Percentiles rank a stretch among this genome's conserved stretches.
These are phyloP conservation scores for Coriolopsis trogii DNA, from an alignment of 1,284 basidiomycete genomes.

Conservation along the genomic window DNA sequence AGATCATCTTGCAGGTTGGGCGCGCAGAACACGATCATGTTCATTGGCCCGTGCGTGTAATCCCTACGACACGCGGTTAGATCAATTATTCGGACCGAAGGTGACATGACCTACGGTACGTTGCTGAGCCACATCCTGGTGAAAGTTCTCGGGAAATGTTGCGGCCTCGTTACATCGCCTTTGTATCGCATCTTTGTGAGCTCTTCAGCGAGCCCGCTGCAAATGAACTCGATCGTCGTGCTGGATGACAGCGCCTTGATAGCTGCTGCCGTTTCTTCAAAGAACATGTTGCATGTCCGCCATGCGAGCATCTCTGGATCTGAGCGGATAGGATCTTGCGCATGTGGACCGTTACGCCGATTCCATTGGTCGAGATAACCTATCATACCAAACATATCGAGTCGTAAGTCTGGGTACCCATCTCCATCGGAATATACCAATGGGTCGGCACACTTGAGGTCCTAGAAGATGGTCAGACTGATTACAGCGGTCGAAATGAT, in stretches of 20 bases:
- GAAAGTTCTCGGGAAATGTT: slow-evolving; percentile 18
- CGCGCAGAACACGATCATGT: slow-evolving; percentile 31
- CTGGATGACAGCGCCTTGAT: slow-evolving; percentile 21
- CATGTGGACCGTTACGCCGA: neutral
- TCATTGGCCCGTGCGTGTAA: slow-evolving; percentile 38
- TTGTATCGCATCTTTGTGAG: slow-evolving; percentile 18
- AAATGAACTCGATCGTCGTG: slow-evolving; percentile 22
- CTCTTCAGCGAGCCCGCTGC: slow-evolving; percentile 18
- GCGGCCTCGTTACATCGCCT: slow-evolving; percentile 5
- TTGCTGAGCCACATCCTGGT: slow-evolving; percentile 26
- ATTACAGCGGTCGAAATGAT: neutral
- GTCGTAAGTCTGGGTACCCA: too few species aligned
- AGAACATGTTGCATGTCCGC: slow-evolving; percentile 8
- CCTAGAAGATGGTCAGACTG: too few species aligned
- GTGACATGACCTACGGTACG: slow-evolving; percentile 26
- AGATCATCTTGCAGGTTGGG: slow-evolving; percentile 29
- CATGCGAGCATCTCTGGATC: neutral
- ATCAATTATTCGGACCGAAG: neutral
- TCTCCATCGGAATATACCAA: too few species aligned
- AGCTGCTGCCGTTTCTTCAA: slow-evolving; percentile 5
- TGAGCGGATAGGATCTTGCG: neutral
- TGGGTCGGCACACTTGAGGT: too few species aligned
- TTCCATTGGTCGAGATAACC: neutral
- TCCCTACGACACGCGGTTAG: slow-evolving; percentile 26
- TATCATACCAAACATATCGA: too few species aligned